Evolutionary conservation across 495 filamentous ascomycete species (phyloP), one percentile per base, ranked within the genome.

Genomic region (Aspergillus funiculosus): DNA sequence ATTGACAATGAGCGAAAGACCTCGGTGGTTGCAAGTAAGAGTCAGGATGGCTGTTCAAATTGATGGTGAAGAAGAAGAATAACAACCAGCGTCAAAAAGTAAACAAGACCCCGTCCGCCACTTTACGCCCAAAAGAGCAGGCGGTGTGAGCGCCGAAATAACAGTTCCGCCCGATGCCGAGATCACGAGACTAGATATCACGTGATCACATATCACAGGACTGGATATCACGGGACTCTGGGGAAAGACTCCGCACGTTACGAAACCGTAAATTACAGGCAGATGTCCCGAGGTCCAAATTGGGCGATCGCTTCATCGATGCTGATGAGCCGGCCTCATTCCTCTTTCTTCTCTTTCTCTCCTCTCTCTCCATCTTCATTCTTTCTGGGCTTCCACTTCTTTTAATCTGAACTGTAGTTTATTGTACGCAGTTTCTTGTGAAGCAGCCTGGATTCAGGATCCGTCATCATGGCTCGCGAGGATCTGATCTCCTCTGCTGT

Each of bases 401-500:
- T n/a, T n/a, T n/a, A n/a, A n/a, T 48, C 29, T 43, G 17, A 37
- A 31, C 34, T 34, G 19, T 0, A 32, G 2, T 10, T n/a, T 15
- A 6, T 17, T 17, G 40, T n/a, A n/a, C n/a, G n/a, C n/a, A n/a
- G n/a, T n/a, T n/a, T n/a, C n/a, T 47, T 24, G 28, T 36, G 31
- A 39, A 21, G 15, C 29, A 43, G 38, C 18, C 40, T 29, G 28
- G 31, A 37, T 35, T 27, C 25, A 50, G 48, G 49, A 59, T 42
- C 48, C 39, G 51, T 46, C 60, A 77, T 43, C 46, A 89, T 89
- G 85, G 71, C 82, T 57, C 85, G 88, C 50, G 87, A 94, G 80
- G 87, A 94, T 61, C 68, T 94, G 48, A 82, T 94, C 59, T 69
- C 80, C 54, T 90, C 86, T 56, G 88, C 87, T 60, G 82, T 87